Percentiles rank a stretch among this genome's conserved stretches.
Evolutionary conservation across 306 rosid species (phyloP).

Genomic region (Prunus salicina): DNA sequence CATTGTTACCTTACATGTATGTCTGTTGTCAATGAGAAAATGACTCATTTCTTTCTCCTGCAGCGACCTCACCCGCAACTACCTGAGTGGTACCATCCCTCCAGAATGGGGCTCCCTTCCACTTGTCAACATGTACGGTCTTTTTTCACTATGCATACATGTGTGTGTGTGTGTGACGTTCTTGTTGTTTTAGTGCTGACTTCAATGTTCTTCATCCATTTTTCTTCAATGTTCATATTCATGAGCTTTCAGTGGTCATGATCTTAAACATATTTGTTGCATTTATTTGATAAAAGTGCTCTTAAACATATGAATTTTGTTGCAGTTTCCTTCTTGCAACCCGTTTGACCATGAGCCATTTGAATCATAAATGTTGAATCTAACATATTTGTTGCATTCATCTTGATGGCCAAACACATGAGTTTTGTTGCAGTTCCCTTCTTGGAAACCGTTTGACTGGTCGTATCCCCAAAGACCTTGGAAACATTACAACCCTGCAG

Average conservation of each 20-base stretch:
- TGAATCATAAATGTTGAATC: not conserved
- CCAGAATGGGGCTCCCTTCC: slow-evolving; percentile 22
- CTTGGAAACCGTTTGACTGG: slow-evolving; percentile 50
- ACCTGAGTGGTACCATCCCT: slow-evolving; percentile 33
- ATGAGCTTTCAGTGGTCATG: too few species aligned
- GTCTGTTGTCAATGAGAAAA: not conserved
- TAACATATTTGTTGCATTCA: too few species aligned
- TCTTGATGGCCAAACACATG: too few species aligned
- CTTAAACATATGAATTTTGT: not conserved
- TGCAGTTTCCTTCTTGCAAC: too few species aligned
- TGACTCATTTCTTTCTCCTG: not conserved
- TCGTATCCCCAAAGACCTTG: too few species aligned
- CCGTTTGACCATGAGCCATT: not conserved
- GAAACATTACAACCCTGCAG: too few species aligned
- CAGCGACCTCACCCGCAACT: slow-evolving; percentile 44
- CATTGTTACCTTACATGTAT: not conserved
- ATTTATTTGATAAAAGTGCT: not conserved
- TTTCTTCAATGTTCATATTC: too few species aligned
- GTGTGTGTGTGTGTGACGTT: too few species aligned
- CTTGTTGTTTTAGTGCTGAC: too few species aligned
- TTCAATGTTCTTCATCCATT: too few species aligned
- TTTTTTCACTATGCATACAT: not conserved
- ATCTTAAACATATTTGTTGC: too few species aligned
- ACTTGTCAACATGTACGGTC: slow-evolving; percentile 15
- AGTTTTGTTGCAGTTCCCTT: slow-evolving; percentile 44